Percentiles rank a stretch among this genome's conserved stretches.
Conservation (phyloP, 768 basidiomycete species). For the Phlegmacium glaucopus region DNA sequence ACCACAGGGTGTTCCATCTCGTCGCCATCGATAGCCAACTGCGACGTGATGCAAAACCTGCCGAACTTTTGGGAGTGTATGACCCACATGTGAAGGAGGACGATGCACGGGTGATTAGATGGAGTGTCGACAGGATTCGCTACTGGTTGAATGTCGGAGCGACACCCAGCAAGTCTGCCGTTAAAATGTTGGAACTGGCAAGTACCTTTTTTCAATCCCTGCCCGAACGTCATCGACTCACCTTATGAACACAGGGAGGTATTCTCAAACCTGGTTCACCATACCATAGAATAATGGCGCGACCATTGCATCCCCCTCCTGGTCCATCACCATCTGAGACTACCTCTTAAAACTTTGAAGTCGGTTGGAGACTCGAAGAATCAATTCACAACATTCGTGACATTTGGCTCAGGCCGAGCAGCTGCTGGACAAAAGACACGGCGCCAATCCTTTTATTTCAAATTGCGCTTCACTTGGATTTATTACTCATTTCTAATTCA, state of each 20-base stretch:
- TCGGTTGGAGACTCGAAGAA: not conserved
- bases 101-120: slow-evolving; percentile 72
- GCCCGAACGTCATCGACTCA: not conserved
- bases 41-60: slow-evolving; percentile 79
- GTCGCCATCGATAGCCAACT: slow-evolving; percentile 76
- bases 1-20: slow-evolving; percentile 77
- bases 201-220: slow-evolving; percentile 24
- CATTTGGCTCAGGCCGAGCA: not conserved
- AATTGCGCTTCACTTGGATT: not conserved
- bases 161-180: slow-evolving; percentile 72
- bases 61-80: slow-evolving; percentile 85
- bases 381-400: not conserved
- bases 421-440: too few species aligned
- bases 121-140: slow-evolving; percentile 87
- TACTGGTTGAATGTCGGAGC: slow-evolving; percentile 91
- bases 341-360: not conserved
- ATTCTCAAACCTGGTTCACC: slow-evolving; percentile 56
- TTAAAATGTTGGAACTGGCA: slow-evolving; percentile 76
- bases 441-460: too few species aligned
- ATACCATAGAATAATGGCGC: slow-evolving; percentile 39
- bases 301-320: slow-evolving; percentile 18
- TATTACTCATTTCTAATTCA: slow-evolving; percentile 2
- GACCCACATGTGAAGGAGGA: slow-evolving; percentile 59
- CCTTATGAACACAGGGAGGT: slow-evolving; percentile 44
- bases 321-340: not conserved